Percentiles rank a stretch among this genome's conserved stretches.
phyloP scores from a whole-genome alignment of 2,329 filamentous ascomycete genomes.

The Hypoxylon sp. region DNA sequence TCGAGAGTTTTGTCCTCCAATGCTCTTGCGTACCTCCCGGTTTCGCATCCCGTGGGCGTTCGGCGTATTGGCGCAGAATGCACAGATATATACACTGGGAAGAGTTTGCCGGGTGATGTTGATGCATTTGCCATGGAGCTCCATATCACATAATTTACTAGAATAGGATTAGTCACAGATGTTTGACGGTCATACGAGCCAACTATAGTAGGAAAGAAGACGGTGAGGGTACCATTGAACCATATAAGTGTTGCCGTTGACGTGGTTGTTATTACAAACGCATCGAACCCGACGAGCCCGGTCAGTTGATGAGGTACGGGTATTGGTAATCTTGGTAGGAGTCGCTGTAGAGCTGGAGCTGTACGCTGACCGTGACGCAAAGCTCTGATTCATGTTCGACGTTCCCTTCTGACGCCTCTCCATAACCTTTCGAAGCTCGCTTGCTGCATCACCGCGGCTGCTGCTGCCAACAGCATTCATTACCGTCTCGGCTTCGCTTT shows the following conservation, averaged over 20 bases:
- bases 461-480: constrained; percentile 61
- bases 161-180: constrained; percentile 30
- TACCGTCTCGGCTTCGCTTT: constrained; percentile 74
- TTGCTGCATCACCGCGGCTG: constrained; percentile 69
- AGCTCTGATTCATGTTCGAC: constrained; percentile 56
- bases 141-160: constrained; percentile 76
- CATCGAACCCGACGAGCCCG: constrained; percentile 67
- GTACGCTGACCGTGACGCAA: constrained; percentile 53
- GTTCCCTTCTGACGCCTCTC: constrained; percentile 65
- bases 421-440: constrained; percentile 72
- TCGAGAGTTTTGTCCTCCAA: constrained; percentile 48
- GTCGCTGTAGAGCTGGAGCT: constrained; percentile 60
- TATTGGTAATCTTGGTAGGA: constrained; percentile 66
- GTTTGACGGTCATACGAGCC: constrained; percentile 14
- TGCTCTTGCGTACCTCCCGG: constrained; percentile 60
- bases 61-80: constrained; percentile 73
- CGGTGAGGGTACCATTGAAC: constrained; percentile 71
- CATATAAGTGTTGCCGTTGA: constrained; percentile 68
- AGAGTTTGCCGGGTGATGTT: constrained; percentile 71
- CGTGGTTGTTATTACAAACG: constrained; percentile 63
- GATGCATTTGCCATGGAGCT: constrained; percentile 75
- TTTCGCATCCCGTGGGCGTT: constrained; percentile 66
- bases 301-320: constrained; percentile 63
- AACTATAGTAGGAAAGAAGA: constrained; percentile 15
- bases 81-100: constrained; percentile 74